Base-by-base conservation (phyloP, 2,329 filamentous ascomycete genomes). In the Bipolaris bicolor region DNA sequence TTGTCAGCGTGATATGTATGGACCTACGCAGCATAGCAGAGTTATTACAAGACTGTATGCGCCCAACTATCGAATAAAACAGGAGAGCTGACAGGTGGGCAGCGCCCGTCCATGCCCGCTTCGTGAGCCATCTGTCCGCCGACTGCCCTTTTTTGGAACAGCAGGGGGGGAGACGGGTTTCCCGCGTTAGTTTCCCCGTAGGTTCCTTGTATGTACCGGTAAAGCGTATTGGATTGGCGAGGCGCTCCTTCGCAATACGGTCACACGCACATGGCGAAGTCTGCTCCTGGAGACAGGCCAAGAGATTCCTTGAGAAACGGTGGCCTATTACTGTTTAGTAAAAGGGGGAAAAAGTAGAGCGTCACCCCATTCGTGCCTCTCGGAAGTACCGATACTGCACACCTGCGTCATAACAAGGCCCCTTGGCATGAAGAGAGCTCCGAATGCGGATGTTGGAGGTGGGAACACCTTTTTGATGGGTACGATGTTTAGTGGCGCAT, bases 321-420 rank as follows among this genome's bases (percentile, higher is more conserved):
- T 34, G 16, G 50, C 40, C 31, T 18, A 31, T 18, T 43, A 45
- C 24, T 34, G 26, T 40, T 48, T 20, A 46, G 45, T 16, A 16
- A 40, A 20, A 40, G 22, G 11, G 7, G 20, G n/a, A 24, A 11
- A 15, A 26, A 43, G n/a, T 15, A 43, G 11, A 26, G 13, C 37
- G 34, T 45, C 52, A 31, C 51, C 41, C 45, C 49, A 48, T 49
- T 20, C 24, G 33, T 22, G 40, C 24, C 26, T 37, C 33, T 54
- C 52, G 29, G 45, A 51, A 13, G 47, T 46, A 47, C 52, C 52
- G 34, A 50, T 22, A 15, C 45, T 53, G 47, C 49, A 54, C 36
- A 37, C 45, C 49, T 62, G 60, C 46, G 46, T 52, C 57, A 55
- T 60, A 62, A 53, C 26, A 40, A 44, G 41, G 49, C 31, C 43